These are phyloP conservation scores for Herpetomonas tarakana DNA, from an alignment of 208 protist species.

Conservation along the genomic window DNA sequence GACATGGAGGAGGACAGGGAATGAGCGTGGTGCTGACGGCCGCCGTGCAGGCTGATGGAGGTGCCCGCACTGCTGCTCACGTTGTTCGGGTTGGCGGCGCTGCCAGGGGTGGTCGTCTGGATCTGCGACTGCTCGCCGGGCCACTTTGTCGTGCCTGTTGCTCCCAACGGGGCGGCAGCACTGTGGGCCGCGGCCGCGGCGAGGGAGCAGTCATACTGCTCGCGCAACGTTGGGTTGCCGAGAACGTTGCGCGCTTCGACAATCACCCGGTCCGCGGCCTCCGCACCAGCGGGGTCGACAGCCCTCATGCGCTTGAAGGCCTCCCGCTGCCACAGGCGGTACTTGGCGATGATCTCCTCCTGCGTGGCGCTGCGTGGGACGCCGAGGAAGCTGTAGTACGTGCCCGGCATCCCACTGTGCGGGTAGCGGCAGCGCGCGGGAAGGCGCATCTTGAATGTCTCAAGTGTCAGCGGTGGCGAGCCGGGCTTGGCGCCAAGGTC, in stretches of 20 bases:
- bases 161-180: slow-evolving; percentile 6
- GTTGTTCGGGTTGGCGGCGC: background rate
- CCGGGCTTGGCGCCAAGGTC: background rate
- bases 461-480: background rate
- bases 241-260: slow-evolving; percentile 85
- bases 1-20: background rate
- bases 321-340: slow-evolving; percentile 54
- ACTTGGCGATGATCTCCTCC: slow-evolving; percentile 52
- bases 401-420: slow-evolving; percentile 57
- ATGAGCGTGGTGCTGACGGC: background rate
- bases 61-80: background rate
- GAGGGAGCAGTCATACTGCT: slow-evolving; percentile 65
- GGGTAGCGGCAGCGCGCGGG: slow-evolving; percentile 80
- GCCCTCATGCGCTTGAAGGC: slow-evolving; percentile 57
- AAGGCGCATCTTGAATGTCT: slow-evolving; percentile 49
- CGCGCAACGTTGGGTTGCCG: slow-evolving; percentile 49
- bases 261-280: slow-evolving; percentile 62
- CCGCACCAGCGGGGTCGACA: slow-evolving; percentile 48
- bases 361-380: slow-evolving; percentile 35
- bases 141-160: slow-evolving; percentile 23
- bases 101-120: slow-evolving; percentile 19
- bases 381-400: slow-evolving; percentile 82
- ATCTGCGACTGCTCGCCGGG: slow-evolving; percentile 21
- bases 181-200: slow-evolving; percentile 4
- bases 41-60: background rate